phyloP scores from a whole-genome alignment of 495 filamentous ascomycete species.

The Lichina pygmaea region DNA sequence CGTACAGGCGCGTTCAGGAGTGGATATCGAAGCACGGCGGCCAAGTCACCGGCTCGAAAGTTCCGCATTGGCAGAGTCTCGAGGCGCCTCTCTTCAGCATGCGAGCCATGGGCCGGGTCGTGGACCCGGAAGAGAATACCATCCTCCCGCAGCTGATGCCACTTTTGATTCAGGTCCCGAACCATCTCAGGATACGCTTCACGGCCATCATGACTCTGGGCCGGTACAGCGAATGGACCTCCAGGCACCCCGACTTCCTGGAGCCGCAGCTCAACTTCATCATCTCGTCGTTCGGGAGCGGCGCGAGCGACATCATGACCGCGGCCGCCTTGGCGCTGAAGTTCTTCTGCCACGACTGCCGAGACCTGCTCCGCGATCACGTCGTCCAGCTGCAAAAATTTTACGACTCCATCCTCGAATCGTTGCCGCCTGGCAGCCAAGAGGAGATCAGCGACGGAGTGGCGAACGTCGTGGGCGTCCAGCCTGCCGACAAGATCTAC shows the following conservation, averaged over 20 bases:
- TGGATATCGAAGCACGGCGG: conserved; percentile 68
- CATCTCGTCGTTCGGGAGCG: conserved; percentile 64
- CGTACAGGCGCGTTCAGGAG: conserved; percentile 52
- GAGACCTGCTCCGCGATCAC: conserved; percentile 51
- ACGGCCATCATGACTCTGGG: conserved; percentile 92
- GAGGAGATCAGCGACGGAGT: conserved; percentile 92
- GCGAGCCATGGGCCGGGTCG: conserved; percentile 93
- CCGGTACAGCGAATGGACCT: conserved; percentile 93
- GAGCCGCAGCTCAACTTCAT: conserved; percentile 85
- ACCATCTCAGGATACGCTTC: conserved; percentile 89
- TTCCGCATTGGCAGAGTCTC: conserved; percentile 90
- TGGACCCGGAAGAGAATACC: conserved; percentile 59
- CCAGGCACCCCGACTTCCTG: conserved; percentile 74
- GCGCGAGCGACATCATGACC: conserved; percentile 63
- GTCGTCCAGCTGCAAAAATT: conserved; percentile 68
- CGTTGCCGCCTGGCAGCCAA: conserved; percentile 59
- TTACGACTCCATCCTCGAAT: conserved; percentile 67
- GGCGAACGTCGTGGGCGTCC: conserved; percentile 66
- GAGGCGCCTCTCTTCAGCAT: conserved; percentile 89
- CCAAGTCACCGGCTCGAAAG: conserved; percentile 38
- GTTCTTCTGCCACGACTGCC: conserved; percentile 90
- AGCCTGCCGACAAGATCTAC: conserved; percentile 55
- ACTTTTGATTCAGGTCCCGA: conserved; percentile 73
- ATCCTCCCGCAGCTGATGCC: conserved; percentile 78
- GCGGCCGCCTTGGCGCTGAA: conserved; percentile 86